Evolutionary conservation across 1,139 yeast species (phyloP).

Genomic region (Hemisphaericaspora subhashii): DNA sequence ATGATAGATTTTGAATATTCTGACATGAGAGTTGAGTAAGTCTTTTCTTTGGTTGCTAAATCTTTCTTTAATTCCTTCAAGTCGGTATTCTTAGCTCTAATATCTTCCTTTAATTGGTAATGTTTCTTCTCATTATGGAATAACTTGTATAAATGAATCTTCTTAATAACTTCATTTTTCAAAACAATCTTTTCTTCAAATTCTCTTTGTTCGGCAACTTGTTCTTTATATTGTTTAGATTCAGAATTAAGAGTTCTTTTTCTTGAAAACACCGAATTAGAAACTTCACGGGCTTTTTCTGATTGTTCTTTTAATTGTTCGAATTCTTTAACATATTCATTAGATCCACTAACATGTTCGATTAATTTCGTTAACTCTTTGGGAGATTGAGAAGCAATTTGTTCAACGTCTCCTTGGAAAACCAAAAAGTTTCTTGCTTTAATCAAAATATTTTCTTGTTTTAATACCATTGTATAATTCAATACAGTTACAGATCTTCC

Average conservation of each 20-base stretch:
- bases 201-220: conserved; percentile 67
- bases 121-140: conserved; percentile 62
- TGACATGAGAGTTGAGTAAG: conserved; percentile 34
- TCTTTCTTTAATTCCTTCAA: conserved; percentile 29
- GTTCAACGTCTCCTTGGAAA: conserved; percentile 96
- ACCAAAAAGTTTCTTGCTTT: conserved; percentile 91
- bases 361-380: conserved; percentile 69
- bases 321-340: conserved; percentile 65
- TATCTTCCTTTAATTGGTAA: conserved; percentile 25
- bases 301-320: conserved; percentile 65
- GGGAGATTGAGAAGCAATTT: conserved; percentile 86
- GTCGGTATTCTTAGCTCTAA: conserved; percentile 25
- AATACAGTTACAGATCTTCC: conserved; percentile 59
- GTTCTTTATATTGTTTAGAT: conserved; percentile 76
- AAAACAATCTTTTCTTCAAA: conserved; percentile 60
- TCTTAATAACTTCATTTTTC: conserved; percentile 44
- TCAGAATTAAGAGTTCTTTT: conserved; percentile 76
- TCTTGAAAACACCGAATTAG: conserved; percentile 66
- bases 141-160: conserved; percentile 62
- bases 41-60: conserved; percentile 23
- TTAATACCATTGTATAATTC: conserved; percentile 66
- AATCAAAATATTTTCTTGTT: conserved; percentile 79
- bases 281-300: conserved; percentile 64
- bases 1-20: conserved; percentile 51
- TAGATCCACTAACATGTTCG: conserved; percentile 84